Percentiles rank a stretch among this genome's conserved stretches.
phyloP scores from a whole-genome alignment of 805 yeast genomes.

The Candida bentonensis region DNA sequence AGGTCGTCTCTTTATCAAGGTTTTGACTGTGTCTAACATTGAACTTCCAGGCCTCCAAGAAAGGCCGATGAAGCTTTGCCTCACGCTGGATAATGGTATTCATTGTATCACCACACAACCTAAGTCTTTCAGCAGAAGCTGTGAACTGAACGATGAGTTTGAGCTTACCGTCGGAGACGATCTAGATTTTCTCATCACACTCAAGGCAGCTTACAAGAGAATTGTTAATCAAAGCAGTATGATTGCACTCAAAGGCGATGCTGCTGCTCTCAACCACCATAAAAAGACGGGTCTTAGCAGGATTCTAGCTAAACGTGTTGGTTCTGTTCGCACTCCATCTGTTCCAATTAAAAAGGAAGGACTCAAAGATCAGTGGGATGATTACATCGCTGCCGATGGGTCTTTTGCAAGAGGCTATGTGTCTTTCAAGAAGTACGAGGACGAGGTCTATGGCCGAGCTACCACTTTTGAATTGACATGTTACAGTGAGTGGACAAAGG shows the following conservation, averaged over 20 bases:
- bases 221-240: slow-evolving; percentile 9
- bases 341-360: slow-evolving; percentile 9
- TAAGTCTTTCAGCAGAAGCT: slow-evolving; percentile 18
- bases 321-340: neutral
- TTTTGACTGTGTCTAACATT: slow-evolving; percentile 32
- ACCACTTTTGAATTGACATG: slow-evolving; percentile 43
- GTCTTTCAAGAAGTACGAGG: slow-evolving; percentile 43
- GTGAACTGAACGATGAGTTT: slow-evolving; percentile 55
- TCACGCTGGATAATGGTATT: slow-evolving; percentile 59
- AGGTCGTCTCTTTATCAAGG: slow-evolving; percentile 26
- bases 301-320: neutral
- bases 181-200: slow-evolving; percentile 54
- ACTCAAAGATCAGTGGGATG: slow-evolving; percentile 33
- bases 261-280: neutral
- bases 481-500: slow-evolving; percentile 69
- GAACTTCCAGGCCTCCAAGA: slow-evolving; percentile 31
- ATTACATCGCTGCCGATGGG: slow-evolving; percentile 67
- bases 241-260: neutral
- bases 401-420: slow-evolving; percentile 74
- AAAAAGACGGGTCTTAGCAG: neutral
- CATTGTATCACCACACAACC: slow-evolving; percentile 58
- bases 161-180: slow-evolving; percentile 53
- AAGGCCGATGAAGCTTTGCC: slow-evolving; percentile 33
- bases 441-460: slow-evolving; percentile 39
- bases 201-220: slow-evolving; percentile 46